Base-by-base conservation (phyloP, 2,329 filamentous ascomycete species). In the Dactylellina cionopaga region DNA sequence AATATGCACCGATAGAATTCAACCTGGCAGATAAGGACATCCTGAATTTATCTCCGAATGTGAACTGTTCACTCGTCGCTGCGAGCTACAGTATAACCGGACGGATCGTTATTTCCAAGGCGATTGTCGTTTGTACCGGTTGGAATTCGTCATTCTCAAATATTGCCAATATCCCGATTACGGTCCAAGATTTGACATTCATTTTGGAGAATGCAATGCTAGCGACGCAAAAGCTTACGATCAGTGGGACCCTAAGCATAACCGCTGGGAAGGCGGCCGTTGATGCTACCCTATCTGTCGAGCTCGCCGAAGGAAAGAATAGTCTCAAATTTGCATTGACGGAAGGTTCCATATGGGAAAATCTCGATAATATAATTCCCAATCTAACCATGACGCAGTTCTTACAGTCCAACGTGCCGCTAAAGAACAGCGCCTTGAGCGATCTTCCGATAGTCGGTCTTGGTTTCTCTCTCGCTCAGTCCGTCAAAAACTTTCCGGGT, bases 341-440 rank as follows among this genome's bases (percentile, higher is more conserved):
- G 17, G 17, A 46, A 22, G 41, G 41, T 22, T 24, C 41, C 41
- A 19, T 22, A 19, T 46, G 41, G 41, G 17, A 19, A 46, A 46
- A 46, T 46, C 11, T 46, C 41, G 17, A 19, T 46, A 46, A 46
- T 46, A 19, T 46, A 22, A 24, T 46, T 46, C 41, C 41, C 10
- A 46, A 24, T 46, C 11, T 46, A 46, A 46, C 41, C 41, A 46
- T 22, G 41, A 46, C 17, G 17, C 41, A 46, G 37, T 41, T 46
- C 17, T 22, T 22, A 5, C 11, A 46, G 17, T 46, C 41, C 17
- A 46, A 46, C 22, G 41, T 22, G 17, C 41, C 41, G 17, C 41
- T 46, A 46, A 46, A 46, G 17, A 24, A 24, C 17, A 24, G 11
- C 11, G 11, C 41, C 17, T 46, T 46, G 17, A 22, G 10, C 10